Evolutionary conservation across 257 asterid genomes (phyloP), one percentile per base, ranked within the genome.

Genomic region (Salvia splendens): DNA sequence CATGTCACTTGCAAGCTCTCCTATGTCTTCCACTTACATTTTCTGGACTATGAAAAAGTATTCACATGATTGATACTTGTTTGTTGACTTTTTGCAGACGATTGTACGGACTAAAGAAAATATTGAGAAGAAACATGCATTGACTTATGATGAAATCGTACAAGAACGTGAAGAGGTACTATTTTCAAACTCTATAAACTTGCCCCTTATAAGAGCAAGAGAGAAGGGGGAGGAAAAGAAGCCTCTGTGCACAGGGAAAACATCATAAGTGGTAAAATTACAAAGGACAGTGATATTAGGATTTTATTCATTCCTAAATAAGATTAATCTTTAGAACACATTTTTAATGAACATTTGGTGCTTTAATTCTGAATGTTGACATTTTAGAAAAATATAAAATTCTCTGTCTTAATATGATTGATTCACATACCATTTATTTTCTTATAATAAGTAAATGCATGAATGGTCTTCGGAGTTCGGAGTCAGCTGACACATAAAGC

Each of bases 141-240:
- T 91, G 91, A 94, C 99, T 5, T 94, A 85, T 67, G 99, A 88
- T 73, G 99, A 94, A 80, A 94, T 91, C 81, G 96, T 88, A 63
- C 96, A 91, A 73, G 97, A 94, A 83, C 95, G 99, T 53, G 96
- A 91, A 70, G 99, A 94, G 95, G 99, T 89, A 88, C 76, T 52
- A 59, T 42, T 33, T 32, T 64, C 20, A 4, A 64, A 61, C 78
- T 50, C 56, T 43, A 65, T 58, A 35, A 56, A 45, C 61, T 61
- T n/a, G 41, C 51, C 20, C 30, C 12, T 17, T 12, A 36, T 8
- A 15, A n/a, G 33, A 61, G 68, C 30, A 14, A 10, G 52, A 16
- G 11, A 47, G 40, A 32, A 33, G 40, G 5, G 40, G 4, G 33
- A 35, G 6, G 30, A 28, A 30, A 67, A n/a, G 1, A 2, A 50